Base-by-base conservation (phyloP, 106 monocot species). In the Dendrobium officinale region DNA sequence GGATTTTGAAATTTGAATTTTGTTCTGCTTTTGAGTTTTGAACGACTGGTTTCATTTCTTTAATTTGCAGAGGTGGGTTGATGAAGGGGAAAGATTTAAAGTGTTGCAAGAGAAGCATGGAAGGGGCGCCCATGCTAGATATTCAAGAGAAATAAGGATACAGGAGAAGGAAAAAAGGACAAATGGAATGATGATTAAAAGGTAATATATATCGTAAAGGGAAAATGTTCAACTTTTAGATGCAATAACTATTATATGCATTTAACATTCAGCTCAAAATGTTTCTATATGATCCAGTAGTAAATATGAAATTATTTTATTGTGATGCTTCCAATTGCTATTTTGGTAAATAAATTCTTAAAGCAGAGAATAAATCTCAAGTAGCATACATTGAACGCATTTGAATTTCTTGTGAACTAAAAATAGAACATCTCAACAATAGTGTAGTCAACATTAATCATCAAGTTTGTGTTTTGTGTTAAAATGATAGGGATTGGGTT, bases 51-150 rank as follows among this genome's bases (percentile, higher is more conserved):
- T 76, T 37, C 20, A 78, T 41, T 75, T 83, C 26, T 17, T 56
- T 47, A 66, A 75, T 82, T 75, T 81, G 17, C 61, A 94, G 96
- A 88, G 43, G 84, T 94, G 96, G 96, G 58, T 26, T 73, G 84
- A 94, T 80, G 96, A 96, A 85, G 89, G 79, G 33, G 79, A 90
- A 74, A 94, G 96, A 31, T 54, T 37, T 20, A 87, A 79, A 68
- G 81, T 89, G 78, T 58, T 96, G 47, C 86, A 87, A 80, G 96
- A 96, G 85, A 96, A 96, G 51, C 93, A 96, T 80, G 79, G 72
- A 9, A 92, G 96, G 86, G 96, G 93, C 29, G 31, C 33, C 61
- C 26, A 72, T 77, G 93, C 93, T 24, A 78, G 93, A 66, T 67
- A 37, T 67, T 82, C 85, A 15, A 89, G 95, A 78, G 88, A 95